Evolutionary conservation across 768 basidiomycete genomes (phyloP).

Genomic region (Pleurotus giganteus): DNA sequence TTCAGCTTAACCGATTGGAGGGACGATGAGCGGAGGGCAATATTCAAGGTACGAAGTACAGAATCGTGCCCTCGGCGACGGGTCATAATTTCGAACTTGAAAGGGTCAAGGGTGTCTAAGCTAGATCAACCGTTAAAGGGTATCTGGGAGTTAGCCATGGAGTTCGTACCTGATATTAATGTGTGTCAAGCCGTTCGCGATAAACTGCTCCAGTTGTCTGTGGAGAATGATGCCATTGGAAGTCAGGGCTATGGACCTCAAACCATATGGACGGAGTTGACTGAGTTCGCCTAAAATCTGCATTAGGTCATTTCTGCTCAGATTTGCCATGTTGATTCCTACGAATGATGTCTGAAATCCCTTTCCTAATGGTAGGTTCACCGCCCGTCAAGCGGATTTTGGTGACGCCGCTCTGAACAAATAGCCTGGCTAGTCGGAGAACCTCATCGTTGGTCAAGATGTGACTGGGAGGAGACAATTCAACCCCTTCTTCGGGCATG

Average conservation of each 20-base stretch:
- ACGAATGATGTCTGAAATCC: conserved; percentile 70
- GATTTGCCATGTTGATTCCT: conserved; percentile 15
- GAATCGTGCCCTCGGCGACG: conserved; percentile 74
- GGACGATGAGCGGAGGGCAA: conserved; percentile 51
- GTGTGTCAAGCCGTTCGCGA: conserved; percentile 75
- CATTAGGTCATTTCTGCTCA: not conserved
- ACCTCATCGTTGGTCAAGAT: conserved; percentile 78
- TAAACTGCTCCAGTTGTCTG: conserved; percentile 65
- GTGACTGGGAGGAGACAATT: conserved; percentile 65
- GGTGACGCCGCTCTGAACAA: conserved; percentile 78
- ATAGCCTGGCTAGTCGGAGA: conserved; percentile 67
- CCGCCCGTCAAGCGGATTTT: conserved; percentile 90
- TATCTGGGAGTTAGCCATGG: not conserved
- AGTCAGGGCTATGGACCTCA: conserved; percentile 82
- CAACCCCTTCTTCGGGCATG: conserved; percentile 82
- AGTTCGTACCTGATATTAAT: conserved; percentile 57
- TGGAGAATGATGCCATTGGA: conserved; percentile 79
- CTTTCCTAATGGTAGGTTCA: conserved; percentile 83
- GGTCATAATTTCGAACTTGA: conserved; percentile 88
- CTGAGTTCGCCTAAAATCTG: conserved; percentile 33
- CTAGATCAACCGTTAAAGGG: conserved; percentile 30
- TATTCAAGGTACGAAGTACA: conserved; percentile 64
- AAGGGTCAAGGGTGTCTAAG: conserved; percentile 81
- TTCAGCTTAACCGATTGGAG: conserved; percentile 75
- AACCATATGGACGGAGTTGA: conserved; percentile 54